These are phyloP conservation scores for Talaromyces wortmannii DNA, from an alignment of 495 filamentous ascomycete species.

Conservation along the genomic window DNA sequence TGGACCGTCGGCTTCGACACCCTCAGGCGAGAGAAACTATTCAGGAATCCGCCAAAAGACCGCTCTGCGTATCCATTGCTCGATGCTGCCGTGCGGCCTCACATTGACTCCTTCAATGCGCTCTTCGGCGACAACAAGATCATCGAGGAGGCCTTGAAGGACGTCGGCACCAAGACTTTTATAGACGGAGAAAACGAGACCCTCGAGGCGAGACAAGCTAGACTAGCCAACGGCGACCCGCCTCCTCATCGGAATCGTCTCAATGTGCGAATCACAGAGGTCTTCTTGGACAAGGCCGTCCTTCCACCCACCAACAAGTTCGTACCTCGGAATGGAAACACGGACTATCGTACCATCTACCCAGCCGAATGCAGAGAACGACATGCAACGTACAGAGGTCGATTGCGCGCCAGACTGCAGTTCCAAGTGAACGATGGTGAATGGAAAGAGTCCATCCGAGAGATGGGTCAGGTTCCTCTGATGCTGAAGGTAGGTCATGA, in stretches of 20 bases:
- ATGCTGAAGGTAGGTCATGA: slow-evolving; percentile 68
- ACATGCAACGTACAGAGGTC: slow-evolving; percentile 86
- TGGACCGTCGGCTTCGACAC: slow-evolving; percentile 83
- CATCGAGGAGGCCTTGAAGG: slow-evolving; percentile 67
- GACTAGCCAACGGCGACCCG: slow-evolving; percentile 34
- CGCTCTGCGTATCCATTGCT: slow-evolving; percentile 82
- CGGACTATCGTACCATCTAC: slow-evolving; percentile 66
- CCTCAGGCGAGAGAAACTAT: slow-evolving; percentile 75
- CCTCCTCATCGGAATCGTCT: slow-evolving; percentile 60
- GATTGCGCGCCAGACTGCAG: slow-evolving; percentile 71
- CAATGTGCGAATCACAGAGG: slow-evolving; percentile 63
- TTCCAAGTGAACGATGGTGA: slow-evolving; percentile 81
- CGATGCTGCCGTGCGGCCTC: slow-evolving; percentile 74
- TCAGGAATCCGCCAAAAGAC: slow-evolving; percentile 79
- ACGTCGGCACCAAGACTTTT: slow-evolving; percentile 85
- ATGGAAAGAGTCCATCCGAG: slow-evolving; percentile 69
- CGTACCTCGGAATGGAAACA: slow-evolving; percentile 35
- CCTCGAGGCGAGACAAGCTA: slow-evolving; percentile 29
- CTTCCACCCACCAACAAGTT: slow-evolving; percentile 77
- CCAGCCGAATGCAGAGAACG: slow-evolving; percentile 92
- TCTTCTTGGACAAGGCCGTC: slow-evolving; percentile 69
- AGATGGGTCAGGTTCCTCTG: slow-evolving; percentile 82
- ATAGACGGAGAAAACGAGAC: slow-evolving; percentile 64
- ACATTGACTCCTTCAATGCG: slow-evolving; percentile 95
- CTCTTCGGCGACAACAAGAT: slow-evolving; percentile 66